Evolutionary conservation across 1,284 basidiomycete species (phyloP), one percentile per base, ranked within the genome.

Genomic region (Filobasidium uniguttulatum): DNA sequence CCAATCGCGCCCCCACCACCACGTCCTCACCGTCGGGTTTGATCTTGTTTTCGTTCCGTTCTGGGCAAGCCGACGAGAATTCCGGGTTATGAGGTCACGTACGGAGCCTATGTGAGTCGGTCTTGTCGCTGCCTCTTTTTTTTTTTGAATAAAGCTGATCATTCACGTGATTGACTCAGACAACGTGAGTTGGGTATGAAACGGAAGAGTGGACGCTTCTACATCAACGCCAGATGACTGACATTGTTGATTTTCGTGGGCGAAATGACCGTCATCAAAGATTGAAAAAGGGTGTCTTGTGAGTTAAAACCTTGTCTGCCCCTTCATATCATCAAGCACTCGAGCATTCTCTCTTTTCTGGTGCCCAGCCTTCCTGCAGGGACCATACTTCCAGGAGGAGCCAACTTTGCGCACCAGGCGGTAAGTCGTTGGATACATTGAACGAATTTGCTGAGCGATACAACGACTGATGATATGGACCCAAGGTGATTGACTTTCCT

Each of bases 281-380:
- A 35, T 61, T 63, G 25, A 62, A 61, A 14, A 64, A 66, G 54
- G 65, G 65, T 3, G 63, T 66, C 19, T 66, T 66, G 64, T 65
- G 36, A 59, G 64, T 57, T 1, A 5, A 4, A 38, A 28, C 1
- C 46, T 12, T 9, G 8, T 34, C 30, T 46, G 8, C 25, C 5
- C 4, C 14, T 15, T 12, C n/a, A 22, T 14, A 37, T 37, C 37
- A 40, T 22, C 37, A 22, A 5, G 19, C 17, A 7, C 14, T 15
- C 12, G 1, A n/a, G 22, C 20, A 20, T n/a, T 25, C 20, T n/a
- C 23, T 14, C 19, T 19, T 34, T 5, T 20, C 23, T 30, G 17
- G n/a, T 0, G 25, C 12, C 12, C 37, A 66, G 64, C 52, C 50
- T 66, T 8, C 65, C 65, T 33, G 65, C 65, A 3, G 65, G 65